A percentile compares a stretch with the other conserved stretches of the same genome.
These are phyloP conservation scores for Ceratobasidium papillatum DNA, from an alignment of 1,284 basidiomycete genomes.

Conservation along the genomic window DNA sequence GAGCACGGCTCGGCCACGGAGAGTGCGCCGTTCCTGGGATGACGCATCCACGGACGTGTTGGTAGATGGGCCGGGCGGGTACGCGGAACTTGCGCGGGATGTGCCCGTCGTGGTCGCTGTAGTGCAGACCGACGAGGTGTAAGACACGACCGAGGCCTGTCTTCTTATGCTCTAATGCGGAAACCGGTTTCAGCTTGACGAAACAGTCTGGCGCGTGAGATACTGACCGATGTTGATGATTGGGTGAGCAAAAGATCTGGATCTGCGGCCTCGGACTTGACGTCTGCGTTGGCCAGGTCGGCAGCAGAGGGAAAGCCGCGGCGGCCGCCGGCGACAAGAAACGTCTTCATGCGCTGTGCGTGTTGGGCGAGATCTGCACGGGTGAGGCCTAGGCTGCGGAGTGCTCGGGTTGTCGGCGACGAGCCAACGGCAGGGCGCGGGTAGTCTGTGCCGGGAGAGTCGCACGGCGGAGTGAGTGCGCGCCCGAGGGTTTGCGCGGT, in stretches of 20 bases:
- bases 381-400: conserved; percentile 44
- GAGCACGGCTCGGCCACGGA: conserved; percentile 1
- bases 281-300: conserved; percentile 18
- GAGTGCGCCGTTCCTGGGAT: conserved; percentile 15
- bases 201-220: conserved; percentile 14
- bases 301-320: conserved; percentile 35
- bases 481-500: conserved; percentile 6
- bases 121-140: conserved; percentile 33
- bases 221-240: conserved; percentile 34
- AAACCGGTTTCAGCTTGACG: conserved; percentile 14
- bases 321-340: conserved; percentile 28
- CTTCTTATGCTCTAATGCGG: conserved; percentile 13
- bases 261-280: conserved; percentile 29
- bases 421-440: not conserved
- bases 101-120: conserved; percentile 5
- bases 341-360: conserved; percentile 35
- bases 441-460: not conserved
- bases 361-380: conserved; percentile 45
- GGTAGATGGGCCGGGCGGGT: conserved; percentile 26
- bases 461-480: not conserved
- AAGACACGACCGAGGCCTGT: conserved; percentile 30
- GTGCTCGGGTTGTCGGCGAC: conserved; percentile 42
- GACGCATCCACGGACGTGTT: conserved; percentile 25
- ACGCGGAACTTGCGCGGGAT: conserved; percentile 3
- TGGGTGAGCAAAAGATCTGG: conserved; percentile 17